Conservation (phyloP, 345 rosid species). For the Erysimum cheiranthoides region DNA sequence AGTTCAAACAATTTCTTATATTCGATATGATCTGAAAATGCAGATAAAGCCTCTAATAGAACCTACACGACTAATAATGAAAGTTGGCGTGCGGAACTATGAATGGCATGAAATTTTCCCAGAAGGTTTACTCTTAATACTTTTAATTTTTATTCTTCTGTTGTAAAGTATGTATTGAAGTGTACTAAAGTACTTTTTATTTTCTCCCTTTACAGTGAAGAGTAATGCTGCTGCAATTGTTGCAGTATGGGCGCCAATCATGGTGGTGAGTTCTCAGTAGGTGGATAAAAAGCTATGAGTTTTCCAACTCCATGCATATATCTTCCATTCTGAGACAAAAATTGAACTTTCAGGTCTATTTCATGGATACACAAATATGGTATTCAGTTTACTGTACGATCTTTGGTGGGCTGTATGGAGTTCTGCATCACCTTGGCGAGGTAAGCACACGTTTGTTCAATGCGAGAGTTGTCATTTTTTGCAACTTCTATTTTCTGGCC, state of each 20-base stretch:
- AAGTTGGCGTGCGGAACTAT: conserved; percentile 66
- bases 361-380: conserved; percentile 99
- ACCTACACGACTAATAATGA: conserved; percentile 83
- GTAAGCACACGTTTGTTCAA: conserved; percentile 52
- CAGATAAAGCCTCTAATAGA: conserved; percentile 89
- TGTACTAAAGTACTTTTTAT: conserved; percentile 23
- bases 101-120: conserved; percentile 96
- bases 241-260: conserved; percentile 95
- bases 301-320: conserved; percentile 10
- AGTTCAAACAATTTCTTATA: conserved; percentile 10
- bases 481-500: conserved; percentile 7
- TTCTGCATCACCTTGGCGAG: conserved; percentile 98
- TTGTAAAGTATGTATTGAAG: conserved; percentile 7
- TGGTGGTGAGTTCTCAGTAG: conserved; percentile 68
- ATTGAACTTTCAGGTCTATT: conserved; percentile 70
- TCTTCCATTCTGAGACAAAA: conserved; percentile 8
- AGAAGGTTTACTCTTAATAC: conserved; percentile 53
- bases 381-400: conserved; percentile 93
- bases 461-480: conserved; percentile 16
- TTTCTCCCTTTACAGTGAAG: conserved; percentile 59
- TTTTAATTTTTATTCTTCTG: conserved; percentile 6
- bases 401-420: conserved; percentile 93
- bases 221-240: conserved; percentile 89
- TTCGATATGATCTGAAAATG: conserved; percentile 41
- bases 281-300: background rate